Percentiles rank a stretch among this genome's conserved stretches.
Conservation (phyloP, 306 rosid species). For the Spatholobus suberectus region DNA sequence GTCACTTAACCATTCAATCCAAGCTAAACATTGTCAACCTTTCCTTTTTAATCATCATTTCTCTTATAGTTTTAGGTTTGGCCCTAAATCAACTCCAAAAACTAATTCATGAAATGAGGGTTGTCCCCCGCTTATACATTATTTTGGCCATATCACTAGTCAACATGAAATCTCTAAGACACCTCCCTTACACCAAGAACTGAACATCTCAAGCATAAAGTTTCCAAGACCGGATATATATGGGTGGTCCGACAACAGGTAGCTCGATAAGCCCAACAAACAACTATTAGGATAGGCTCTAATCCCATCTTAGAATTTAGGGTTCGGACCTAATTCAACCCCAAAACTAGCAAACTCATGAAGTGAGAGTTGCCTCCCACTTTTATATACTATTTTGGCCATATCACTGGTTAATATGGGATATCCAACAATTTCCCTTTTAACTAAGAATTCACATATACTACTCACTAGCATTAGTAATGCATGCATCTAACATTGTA, state of each 20-base stretch:
- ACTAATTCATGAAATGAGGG: not conserved
- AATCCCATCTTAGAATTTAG: not conserved
- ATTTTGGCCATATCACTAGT: not conserved
- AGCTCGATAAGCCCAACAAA: not conserved
- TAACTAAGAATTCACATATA: not conserved
- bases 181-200: not conserved
- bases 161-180: not conserved
- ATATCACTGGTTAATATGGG: not conserved
- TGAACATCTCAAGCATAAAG: not conserved
- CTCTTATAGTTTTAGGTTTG: not conserved
- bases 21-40: not conserved
- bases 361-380: not conserved
- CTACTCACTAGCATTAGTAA: not conserved
- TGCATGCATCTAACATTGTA: not conserved
- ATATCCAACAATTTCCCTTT: not conserved
- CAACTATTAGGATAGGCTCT: not conserved
- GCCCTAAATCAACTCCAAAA: not conserved
- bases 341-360: not conserved
- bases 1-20: slow-evolving; percentile 14
- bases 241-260: not conserved
- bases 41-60: not conserved
- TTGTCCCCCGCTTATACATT: not conserved
- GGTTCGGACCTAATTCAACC: not conserved
- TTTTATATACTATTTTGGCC: not conserved
- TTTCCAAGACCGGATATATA: not conserved